Evolutionary conservation across 1,284 basidiomycete genomes (phyloP), one percentile per base, ranked within the genome.

Genomic region (Malassezia caprae): DNA sequence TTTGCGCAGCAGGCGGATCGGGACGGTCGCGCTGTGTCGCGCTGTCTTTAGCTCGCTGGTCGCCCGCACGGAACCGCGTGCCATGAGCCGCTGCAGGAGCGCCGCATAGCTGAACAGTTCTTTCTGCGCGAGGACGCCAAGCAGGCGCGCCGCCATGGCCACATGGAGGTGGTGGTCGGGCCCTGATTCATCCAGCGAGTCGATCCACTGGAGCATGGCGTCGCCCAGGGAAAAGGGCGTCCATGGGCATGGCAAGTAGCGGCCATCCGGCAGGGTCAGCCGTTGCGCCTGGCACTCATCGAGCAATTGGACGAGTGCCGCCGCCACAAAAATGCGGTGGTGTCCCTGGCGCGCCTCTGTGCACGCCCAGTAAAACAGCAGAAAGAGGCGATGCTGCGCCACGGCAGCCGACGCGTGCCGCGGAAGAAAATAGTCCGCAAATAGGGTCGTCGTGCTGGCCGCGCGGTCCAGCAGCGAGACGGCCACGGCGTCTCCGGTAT

Each of bases 61-160:
- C 26, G 34, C n/a, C 17, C 49, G 44, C 41, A 57, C n/a, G 51
- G 50, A 57, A 5, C 88, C 86, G 23, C 87, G 80, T 1, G 88
- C 87, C 52, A 91, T 84, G 21, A 94, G 79, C 24, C 86, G 81
- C 67, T 90, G 87, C 27, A 93, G 80, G 68, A 91, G 94, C 37
- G 80, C 79, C n/a, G 83, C 79, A 67, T 88, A 93, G 1, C 85
- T 87, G 72, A 93, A 91, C 19, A 90, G 73, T 3, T 82, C 83
- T 24, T 80, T 77, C 64, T 84, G 82, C 4, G 86, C 83, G 1
- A 93, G 79, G 69, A 88, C 85, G 11, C 86, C 88, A 57, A 85
- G 34, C 5, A 57, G 43, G 12, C 54, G 54, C 30, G 54, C 54
- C 7, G 39, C 37, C 31, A 8, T 27, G 17, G 23, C n/a, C 26